phyloP scores from a whole-genome alignment of 2,329 filamentous ascomycete species.

The Fusarium devonianum region DNA sequence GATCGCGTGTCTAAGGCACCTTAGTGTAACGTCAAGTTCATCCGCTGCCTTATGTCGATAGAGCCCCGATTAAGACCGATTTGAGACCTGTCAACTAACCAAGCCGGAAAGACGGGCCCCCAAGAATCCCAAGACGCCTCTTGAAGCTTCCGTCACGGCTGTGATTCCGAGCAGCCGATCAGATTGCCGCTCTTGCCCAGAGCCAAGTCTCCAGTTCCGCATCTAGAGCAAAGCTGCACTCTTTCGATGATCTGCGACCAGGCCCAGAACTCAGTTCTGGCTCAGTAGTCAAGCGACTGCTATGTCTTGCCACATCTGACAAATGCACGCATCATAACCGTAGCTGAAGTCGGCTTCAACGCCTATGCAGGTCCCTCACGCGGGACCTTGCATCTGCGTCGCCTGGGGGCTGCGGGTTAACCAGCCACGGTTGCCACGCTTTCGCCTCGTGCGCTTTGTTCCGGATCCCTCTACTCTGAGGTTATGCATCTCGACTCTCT shows the following conservation, averaged over 20 bases:
- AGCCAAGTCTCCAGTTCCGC: neutral
- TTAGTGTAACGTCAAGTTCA: conserved; percentile 5
- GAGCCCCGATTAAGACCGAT: conserved; percentile 5
- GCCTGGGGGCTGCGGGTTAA: neutral
- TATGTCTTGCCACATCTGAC: neutral
- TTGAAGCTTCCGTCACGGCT: too few species aligned
- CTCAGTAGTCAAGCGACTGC: neutral
- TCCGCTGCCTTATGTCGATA: neutral
- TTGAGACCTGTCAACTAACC: neutral
- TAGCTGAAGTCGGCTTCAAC: neutral
- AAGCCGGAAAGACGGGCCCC: neutral
- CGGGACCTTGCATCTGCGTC: conserved; percentile 5
- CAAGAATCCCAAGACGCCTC: neutral
- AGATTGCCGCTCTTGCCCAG: neutral
- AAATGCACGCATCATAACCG: neutral
- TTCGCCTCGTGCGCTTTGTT: neutral
- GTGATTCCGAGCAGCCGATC: neutral
- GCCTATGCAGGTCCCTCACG: neutral
- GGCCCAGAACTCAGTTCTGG: neutral
- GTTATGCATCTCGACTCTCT: neutral
- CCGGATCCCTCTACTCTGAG: neutral
- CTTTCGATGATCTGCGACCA: neutral
- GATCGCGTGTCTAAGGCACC: too few species aligned
- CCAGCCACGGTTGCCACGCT: neutral
- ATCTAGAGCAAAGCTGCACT: neutral